phyloP scores from a whole-genome alignment of 441 rosid species.

The Flueggea neowawraea region DNA sequence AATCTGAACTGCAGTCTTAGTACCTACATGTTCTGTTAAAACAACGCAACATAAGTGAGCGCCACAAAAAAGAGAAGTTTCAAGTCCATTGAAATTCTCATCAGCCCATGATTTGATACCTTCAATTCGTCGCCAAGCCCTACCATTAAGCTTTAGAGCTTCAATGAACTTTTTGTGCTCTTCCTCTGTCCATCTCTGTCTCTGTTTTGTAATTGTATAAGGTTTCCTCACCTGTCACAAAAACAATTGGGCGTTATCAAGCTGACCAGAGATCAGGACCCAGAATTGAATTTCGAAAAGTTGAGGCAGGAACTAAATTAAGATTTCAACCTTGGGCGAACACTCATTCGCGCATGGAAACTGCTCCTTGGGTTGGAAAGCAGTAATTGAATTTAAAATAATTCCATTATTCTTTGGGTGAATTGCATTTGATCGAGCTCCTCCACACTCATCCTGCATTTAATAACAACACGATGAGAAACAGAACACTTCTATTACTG shows the following conservation, averaged over 20 bases:
- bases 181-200: constrained; percentile 89
- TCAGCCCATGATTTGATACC: constrained; percentile 28
- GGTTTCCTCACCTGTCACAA: constrained; percentile 62
- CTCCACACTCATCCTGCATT: constrained; percentile 34
- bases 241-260: too few species aligned
- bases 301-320: background rate
- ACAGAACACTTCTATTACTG: constrained; percentile 3
- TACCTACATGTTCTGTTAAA: constrained; percentile 70
- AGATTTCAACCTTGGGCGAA: constrained; percentile 56
- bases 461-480: constrained; percentile 8
- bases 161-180: constrained; percentile 86
- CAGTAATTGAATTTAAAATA: constrained; percentile 24
- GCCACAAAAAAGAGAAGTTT: constrained; percentile 12
- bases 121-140: constrained; percentile 86
- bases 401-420: constrained; percentile 23
- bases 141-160: constrained; percentile 77
- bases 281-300: too few species aligned
- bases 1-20: constrained; percentile 87
- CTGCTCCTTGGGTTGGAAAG: constrained; percentile 29
- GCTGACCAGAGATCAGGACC: too few species aligned
- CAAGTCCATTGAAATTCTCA: constrained; percentile 23
- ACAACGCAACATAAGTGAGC: background rate
- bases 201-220: constrained; percentile 73
- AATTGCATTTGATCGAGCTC: constrained; percentile 15
- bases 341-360: constrained; percentile 36